These are phyloP conservation scores for Ananas comosus DNA, from an alignment of 176 grass and related monocot species.

Conservation along the genomic window DNA sequence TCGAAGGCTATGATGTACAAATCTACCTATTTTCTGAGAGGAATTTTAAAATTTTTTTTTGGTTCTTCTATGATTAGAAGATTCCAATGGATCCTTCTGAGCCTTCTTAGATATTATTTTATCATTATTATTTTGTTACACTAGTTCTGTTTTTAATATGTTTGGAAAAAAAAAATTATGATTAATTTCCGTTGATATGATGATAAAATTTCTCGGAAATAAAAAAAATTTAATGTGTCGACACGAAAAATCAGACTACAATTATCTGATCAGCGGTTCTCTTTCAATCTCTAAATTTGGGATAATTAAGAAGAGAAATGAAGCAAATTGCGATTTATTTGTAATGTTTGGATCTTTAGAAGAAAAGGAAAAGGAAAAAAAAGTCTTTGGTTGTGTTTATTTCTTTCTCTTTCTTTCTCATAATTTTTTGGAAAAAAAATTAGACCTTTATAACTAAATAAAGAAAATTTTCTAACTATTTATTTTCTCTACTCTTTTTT, in stretches of 20 bases:
- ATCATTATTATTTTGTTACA: not conserved
- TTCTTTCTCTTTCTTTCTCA: too few relatives aligned
- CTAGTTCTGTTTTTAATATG: not conserved
- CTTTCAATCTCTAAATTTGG: too few relatives aligned
- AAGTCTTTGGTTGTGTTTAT: too few relatives aligned
- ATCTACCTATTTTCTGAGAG: conserved; percentile 80
- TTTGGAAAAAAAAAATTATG: not conserved
- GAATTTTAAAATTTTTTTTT: not conserved
- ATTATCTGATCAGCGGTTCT: conserved; percentile 75
- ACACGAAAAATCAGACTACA: conserved; percentile 66
- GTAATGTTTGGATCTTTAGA: not conserved
- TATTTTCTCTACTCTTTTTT: too few relatives aligned
- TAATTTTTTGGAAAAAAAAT: too few relatives aligned
- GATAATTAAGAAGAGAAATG: not conserved
- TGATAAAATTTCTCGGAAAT: conserved; percentile 50
- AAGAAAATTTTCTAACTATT: too few relatives aligned
- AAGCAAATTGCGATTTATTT: not conserved
- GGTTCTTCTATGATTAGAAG: conserved; percentile 41
- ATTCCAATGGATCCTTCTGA: conserved; percentile 99
- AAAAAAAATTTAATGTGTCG: conserved; percentile 25
- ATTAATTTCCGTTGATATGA: conserved; percentile 43
- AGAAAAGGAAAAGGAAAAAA: too few relatives aligned
- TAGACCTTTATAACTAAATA: too few relatives aligned
- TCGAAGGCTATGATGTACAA: conserved; percentile 39
- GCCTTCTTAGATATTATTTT: conserved; percentile 11